Conservation (phyloP, 2,329 filamentous ascomycete species). For the Ceratocystis cubensis region DNA sequence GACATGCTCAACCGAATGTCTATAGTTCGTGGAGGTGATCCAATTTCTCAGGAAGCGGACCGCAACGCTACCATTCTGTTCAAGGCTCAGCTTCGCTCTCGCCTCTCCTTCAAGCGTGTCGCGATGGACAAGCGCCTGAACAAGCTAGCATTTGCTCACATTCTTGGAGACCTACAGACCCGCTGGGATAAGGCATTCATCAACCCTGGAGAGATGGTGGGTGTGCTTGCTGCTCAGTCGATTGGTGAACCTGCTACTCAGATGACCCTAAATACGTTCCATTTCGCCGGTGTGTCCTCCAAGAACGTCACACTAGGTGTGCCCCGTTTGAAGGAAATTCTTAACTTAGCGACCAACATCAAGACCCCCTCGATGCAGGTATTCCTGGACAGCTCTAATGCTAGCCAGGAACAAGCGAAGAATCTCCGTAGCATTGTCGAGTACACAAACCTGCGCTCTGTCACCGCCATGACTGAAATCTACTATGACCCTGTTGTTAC, state of each 20-base stretch:
- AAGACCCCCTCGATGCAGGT: constrained; percentile 97
- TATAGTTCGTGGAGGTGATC: constrained; percentile 75
- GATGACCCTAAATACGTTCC: constrained; percentile 99
- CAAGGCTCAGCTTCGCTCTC: constrained; percentile 81
- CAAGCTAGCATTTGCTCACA: constrained; percentile 82
- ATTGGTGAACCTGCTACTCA: constrained; percentile 98
- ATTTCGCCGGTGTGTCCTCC: constrained; percentile 98
- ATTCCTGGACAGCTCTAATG: constrained; percentile 55
- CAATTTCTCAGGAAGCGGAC: constrained; percentile 75
- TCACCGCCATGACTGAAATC: constrained; percentile 85
- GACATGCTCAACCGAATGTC: constrained; percentile 63
- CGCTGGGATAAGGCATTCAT: constrained; percentile 78
- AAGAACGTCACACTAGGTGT: constrained; percentile 99
- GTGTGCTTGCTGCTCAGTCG: constrained; percentile 91
- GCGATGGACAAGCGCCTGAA: constrained; percentile 76
- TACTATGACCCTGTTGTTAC: constrained; percentile 93
- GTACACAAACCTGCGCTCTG: constrained; percentile 83
- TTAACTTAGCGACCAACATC: constrained; percentile 95
- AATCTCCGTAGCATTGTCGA: constrained; percentile 78
- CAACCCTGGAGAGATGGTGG: constrained; percentile 95
- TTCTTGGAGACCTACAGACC: constrained; percentile 80
- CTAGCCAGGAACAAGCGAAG: constrained; percentile 70
- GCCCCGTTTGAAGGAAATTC: constrained; percentile 96
- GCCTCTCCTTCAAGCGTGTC: constrained; percentile 83
- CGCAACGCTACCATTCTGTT: constrained; percentile 78